Conservation (phyloP, 1,139 yeast genomes). For the Geotrichum reessii region DNA sequence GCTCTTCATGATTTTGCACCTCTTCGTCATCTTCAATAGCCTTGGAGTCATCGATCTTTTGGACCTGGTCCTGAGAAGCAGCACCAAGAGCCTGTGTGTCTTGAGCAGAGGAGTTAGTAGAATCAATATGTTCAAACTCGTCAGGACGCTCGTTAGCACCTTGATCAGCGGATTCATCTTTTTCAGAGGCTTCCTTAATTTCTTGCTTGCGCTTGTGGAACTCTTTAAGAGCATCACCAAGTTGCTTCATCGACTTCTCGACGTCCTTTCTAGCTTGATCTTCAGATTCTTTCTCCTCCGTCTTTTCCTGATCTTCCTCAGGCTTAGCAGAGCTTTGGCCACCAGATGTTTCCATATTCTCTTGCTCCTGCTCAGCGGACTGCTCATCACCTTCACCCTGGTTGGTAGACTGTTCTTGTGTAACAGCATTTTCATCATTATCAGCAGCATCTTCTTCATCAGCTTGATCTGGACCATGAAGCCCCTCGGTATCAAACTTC, state of each 20-base stretch:
- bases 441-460: constrained; percentile 42
- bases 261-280: constrained; percentile 69
- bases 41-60: constrained; percentile 71
- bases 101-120: constrained; percentile 58
- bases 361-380: constrained; percentile 57
- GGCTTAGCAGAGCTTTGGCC: constrained; percentile 25
- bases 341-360: constrained; percentile 28
- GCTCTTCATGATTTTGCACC: constrained; percentile 31
- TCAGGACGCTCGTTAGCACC: constrained; percentile 61
- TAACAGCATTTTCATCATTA: constrained; percentile 42
- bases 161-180: constrained; percentile 41
- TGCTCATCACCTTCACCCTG: constrained; percentile 75
- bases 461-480: constrained; percentile 44
- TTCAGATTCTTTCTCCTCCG: constrained; percentile 28
- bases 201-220: constrained; percentile 89
- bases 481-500: constrained; percentile 34
- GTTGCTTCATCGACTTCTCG: constrained; percentile 73
- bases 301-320: constrained; percentile 23
- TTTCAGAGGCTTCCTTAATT: constrained; percentile 47
- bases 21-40: constrained; percentile 60
- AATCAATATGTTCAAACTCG: constrained; percentile 88
- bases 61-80: constrained; percentile 75
- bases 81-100: constrained; percentile 93
- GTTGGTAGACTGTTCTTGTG: constrained; percentile 65
- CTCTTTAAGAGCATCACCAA: constrained; percentile 87